These are phyloP conservation scores for Piloderma croceum DNA, from an alignment of 768 basidiomycete genomes.

Conservation along the genomic window DNA sequence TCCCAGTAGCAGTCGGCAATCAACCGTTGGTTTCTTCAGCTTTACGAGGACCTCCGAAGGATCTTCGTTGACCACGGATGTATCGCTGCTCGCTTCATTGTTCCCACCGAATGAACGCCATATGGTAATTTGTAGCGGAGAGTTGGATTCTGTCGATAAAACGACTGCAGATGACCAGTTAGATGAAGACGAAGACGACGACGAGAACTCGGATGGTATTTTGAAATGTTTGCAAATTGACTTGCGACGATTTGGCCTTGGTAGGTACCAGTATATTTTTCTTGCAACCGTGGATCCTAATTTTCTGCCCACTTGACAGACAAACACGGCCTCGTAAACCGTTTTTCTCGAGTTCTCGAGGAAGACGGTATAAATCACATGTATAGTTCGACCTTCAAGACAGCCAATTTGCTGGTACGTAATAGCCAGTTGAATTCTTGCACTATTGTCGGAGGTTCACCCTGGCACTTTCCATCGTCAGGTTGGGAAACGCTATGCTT, in stretches of 20 bases:
- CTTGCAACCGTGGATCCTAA: neutral
- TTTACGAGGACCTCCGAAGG: slow-evolving; percentile 75
- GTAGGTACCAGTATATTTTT: slow-evolving; percentile 29
- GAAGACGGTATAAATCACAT: slow-evolving; percentile 75
- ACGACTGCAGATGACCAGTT: slow-evolving; percentile 16
- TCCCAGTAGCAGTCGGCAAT: too few species aligned
- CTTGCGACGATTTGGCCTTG: slow-evolving; percentile 64
- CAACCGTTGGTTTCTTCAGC: slow-evolving; percentile 67
- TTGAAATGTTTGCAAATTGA: slow-evolving; percentile 74
- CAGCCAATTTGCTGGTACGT: slow-evolving; percentile 69
- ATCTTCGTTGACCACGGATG: slow-evolving; percentile 70
- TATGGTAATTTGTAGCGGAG: slow-evolving; percentile 68
- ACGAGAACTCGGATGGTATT: slow-evolving; percentile 28
- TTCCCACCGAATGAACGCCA: slow-evolving; percentile 70
- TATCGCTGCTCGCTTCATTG: slow-evolving; percentile 56
- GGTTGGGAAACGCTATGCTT: slow-evolving; percentile 55
- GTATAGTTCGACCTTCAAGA: slow-evolving; percentile 81
- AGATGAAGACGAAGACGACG: slow-evolving; percentile 33
- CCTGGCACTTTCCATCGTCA: slow-evolving; percentile 13
- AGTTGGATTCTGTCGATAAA: slow-evolving; percentile 55
- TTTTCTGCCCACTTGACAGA: slow-evolving; percentile 36
- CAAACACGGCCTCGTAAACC: slow-evolving; percentile 72
- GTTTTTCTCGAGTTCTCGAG: slow-evolving; percentile 68
- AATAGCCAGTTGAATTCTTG: slow-evolving; percentile 4
- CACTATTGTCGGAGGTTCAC: neutral